These are phyloP conservation scores for Leccinum pachyderme DNA, from an alignment of 1,284 basidiomycete species.

Conservation along the genomic window DNA sequence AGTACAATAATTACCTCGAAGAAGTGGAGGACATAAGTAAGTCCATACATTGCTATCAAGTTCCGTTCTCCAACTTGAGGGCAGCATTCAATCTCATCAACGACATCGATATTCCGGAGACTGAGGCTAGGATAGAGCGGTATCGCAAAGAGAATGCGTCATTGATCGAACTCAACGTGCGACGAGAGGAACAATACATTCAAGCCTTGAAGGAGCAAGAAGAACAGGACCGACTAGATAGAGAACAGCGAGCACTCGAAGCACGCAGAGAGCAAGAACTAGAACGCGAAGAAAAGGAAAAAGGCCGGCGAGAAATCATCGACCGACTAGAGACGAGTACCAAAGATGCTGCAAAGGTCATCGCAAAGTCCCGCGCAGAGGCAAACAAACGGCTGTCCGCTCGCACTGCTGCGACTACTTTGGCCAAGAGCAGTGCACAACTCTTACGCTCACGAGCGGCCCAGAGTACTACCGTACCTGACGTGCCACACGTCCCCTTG, in stretches of 20 bases:
- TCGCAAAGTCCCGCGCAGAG: conserved; percentile 68
- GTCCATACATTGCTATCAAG: conserved; percentile 28
- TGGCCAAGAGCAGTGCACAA: conserved; percentile 49
- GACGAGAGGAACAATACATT: conserved; percentile 73
- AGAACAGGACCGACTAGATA: conserved; percentile 67
- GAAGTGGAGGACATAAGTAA: conserved; percentile 93
- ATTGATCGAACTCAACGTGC: conserved; percentile 75
- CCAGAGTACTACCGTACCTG: conserved; percentile 60
- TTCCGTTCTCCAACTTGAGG: conserved; percentile 10
- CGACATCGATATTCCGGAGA: conserved; percentile 81
- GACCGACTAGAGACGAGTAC: conserved; percentile 75
- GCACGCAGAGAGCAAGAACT: conserved; percentile 70
- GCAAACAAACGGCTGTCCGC: conserved; percentile 58
- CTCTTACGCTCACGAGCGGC: conserved; percentile 56
- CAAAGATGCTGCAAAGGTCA: conserved; percentile 64
- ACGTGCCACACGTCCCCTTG: conserved; percentile 73
- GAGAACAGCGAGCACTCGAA: conserved; percentile 69
- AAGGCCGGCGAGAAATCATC: conserved; percentile 71
- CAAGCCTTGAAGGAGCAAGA: conserved; percentile 72
- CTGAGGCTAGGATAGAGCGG: conserved; percentile 79
- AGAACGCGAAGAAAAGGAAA: conserved; percentile 75
- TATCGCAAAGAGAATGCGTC: conserved; percentile 82
- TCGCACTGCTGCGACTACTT: conserved; percentile 45
- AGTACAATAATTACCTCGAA: conserved; percentile 97
- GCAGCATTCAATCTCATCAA: conserved; percentile 95